Conservation (phyloP, 495 filamentous ascomycete genomes). For the Penicillium malachiteum region DNA sequence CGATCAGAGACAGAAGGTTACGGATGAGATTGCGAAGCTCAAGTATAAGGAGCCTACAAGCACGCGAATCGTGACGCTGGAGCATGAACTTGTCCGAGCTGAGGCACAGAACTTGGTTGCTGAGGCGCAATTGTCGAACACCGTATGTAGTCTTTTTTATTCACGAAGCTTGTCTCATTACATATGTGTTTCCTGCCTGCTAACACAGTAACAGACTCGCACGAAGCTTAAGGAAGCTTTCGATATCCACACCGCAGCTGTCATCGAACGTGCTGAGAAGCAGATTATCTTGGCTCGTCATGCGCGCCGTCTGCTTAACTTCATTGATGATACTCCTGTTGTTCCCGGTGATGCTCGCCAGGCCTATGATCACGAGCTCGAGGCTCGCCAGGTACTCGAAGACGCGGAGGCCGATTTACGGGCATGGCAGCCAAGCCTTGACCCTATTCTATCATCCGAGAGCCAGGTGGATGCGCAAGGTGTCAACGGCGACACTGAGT, state of each 20-base stretch:
- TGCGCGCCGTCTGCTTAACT: conserved; percentile 76
- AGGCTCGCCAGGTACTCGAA: conserved; percentile 81
- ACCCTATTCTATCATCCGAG: conserved; percentile 17
- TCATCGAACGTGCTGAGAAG: conserved; percentile 94
- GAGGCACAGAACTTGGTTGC: conserved; percentile 95
- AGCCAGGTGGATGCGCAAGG: conserved; percentile 1
- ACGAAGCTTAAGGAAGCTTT: conserved; percentile 94
- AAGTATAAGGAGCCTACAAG: conserved; percentile 86
- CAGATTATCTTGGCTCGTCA: conserved; percentile 90
- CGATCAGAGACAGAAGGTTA: conserved; percentile 78
- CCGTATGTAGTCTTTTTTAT: conserved; percentile 49
- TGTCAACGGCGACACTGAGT: background rate
- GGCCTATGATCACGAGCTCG: conserved; percentile 59
- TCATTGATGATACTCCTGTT: conserved; percentile 88
- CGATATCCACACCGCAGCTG: conserved; percentile 78
- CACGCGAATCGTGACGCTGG: conserved; percentile 71
- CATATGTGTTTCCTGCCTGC: background rate
- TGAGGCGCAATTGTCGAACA: conserved; percentile 93
- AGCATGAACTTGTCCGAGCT: conserved; percentile 93
- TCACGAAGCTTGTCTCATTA: no score
- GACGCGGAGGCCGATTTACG: conserved; percentile 88
- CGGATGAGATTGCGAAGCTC: conserved; percentile 85
- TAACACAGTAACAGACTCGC: conserved; percentile 59
- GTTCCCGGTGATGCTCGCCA: conserved; percentile 78
- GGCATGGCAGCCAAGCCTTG: conserved; percentile 55